phyloP scores from a whole-genome alignment of 2,329 filamentous ascomycete species.

The Curvularia verruculosa region DNA sequence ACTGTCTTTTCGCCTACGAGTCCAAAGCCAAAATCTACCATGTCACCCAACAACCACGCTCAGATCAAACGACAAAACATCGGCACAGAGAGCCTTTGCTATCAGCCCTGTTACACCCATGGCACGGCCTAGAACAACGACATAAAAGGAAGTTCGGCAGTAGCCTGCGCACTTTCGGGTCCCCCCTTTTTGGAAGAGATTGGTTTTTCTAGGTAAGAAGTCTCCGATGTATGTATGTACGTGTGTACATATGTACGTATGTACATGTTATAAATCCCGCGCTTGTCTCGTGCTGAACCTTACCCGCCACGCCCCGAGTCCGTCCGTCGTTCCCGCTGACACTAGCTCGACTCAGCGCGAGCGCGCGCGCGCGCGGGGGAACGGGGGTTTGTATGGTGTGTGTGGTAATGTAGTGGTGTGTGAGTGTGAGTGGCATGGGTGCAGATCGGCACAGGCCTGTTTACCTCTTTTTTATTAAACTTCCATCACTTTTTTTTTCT shows the following conservation, averaged over 20 bases:
- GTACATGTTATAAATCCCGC: too few species aligned
- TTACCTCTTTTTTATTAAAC: too few species aligned
- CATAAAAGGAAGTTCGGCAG: background rate
- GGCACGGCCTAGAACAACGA: background rate
- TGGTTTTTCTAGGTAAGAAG: too few species aligned
- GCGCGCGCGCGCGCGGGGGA: background rate
- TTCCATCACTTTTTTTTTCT: too few species aligned
- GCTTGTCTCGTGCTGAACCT: background rate
- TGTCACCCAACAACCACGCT: background rate
- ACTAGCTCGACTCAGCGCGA: background rate
- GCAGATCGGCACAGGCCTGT: slow-evolving; percentile 1
- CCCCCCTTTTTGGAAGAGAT: background rate
- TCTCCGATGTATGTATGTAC: too few species aligned
- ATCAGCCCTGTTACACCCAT: background rate
- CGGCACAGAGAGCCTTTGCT: too few species aligned
- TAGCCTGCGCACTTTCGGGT: too few species aligned
- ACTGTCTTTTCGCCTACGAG: too few species aligned
- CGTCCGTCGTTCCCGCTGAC: slow-evolving; percentile 5
- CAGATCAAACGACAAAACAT: background rate
- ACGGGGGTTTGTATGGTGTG: background rate
- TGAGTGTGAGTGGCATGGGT: background rate
- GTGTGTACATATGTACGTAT: too few species aligned
- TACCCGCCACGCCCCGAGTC: background rate
- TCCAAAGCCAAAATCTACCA: too few species aligned
- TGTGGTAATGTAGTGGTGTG: too few species aligned